phyloP scores from a whole-genome alignment of 768 basidiomycete species.

The Termitomyces sp. region DNA sequence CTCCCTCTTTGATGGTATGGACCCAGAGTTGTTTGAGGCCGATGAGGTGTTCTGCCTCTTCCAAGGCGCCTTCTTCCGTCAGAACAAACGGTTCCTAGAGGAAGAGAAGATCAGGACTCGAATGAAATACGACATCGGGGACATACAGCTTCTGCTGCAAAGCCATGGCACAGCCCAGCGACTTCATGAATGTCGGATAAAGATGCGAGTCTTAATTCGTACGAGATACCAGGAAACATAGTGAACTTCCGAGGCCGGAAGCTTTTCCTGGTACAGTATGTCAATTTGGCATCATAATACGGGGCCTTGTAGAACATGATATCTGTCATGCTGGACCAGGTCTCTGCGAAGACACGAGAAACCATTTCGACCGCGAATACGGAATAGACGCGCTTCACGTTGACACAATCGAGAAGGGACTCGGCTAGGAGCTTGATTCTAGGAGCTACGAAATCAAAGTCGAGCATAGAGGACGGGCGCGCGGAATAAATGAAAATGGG shows the following conservation, averaged over 20 bases:
- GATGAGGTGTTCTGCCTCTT: slow-evolving; percentile 4
- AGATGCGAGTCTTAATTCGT: slow-evolving; percentile 4
- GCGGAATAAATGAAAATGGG: slow-evolving; percentile 10
- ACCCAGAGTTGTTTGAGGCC: slow-evolving; percentile 4
- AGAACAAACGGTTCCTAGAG: slow-evolving; percentile 5
- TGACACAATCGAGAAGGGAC: neutral
- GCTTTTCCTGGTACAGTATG: slow-evolving; percentile 5
- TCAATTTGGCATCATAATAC: slow-evolving; percentile 8
- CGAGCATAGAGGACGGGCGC: neutral
- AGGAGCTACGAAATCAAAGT: neutral
- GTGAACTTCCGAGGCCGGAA: slow-evolving; percentile 4
- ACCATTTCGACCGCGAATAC: slow-evolving; percentile 6
- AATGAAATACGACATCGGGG: neutral
- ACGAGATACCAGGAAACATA: slow-evolving; percentile 1
- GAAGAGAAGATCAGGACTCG: neutral
- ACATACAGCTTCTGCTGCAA: slow-evolving; percentile 8
- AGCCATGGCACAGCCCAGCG: slow-evolving; percentile 6
- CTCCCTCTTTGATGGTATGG: neutral
- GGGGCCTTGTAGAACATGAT: neutral
- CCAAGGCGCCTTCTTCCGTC: neutral
- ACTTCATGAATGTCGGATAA: neutral
- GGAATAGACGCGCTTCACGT: slow-evolving; percentile 6
- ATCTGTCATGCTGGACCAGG: neutral
- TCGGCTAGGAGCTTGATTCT: slow-evolving; percentile 1
- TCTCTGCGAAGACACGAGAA: neutral